Base-by-base conservation (phyloP, 257 asterid genomes). In the Paraleonurus japonicus region DNA sequence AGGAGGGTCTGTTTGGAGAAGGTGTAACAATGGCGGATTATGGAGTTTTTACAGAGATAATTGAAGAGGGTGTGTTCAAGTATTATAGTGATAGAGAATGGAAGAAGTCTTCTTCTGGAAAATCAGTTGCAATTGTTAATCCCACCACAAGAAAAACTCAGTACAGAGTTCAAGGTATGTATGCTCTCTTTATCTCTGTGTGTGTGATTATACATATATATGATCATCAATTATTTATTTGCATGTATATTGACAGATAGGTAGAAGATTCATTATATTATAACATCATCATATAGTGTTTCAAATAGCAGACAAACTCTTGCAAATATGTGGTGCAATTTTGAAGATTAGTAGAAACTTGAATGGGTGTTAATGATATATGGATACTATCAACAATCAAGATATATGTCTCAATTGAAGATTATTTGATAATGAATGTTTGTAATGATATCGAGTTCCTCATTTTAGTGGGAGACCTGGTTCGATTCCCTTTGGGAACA, bases 121-220 rank as follows among this genome's bases (percentile, higher is more conserved):
- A 94, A 30, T 72, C 98, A 51, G 98, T 91, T 55, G 37, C 92
- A 8, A 94, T 94, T 37, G 75, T 88, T 1, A 94, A 94, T 81
- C 99, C 99, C 3, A 85, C 96, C 33, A 87, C 98, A 0, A 88
- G 98, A 73, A 89, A 83, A 63, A 83, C 90, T 43, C 96, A 94
- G 71, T 94, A 94, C 84, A 94, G 84, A 58, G 99, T 94, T 80
- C 97, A 92, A 89, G 99, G 98, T 92, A 83, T 48, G 28, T 26
- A 45, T 26, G 3, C 1, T 26, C n/a, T n/a, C n/a, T 26, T 26
- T 1, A 26, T 26, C 2, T 26, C 1, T 26, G 28, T 26, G 28
- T 26, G 28, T 26, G 28, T 32, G 6, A n/a, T n/a, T n/a, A n/a
- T n/a, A n/a, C n/a, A n/a, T 37, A 37, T 37, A 10, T 43, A 13